phyloP scores from a whole-genome alignment of 1,139 yeast species.

The Geotrichum candidum region DNA sequence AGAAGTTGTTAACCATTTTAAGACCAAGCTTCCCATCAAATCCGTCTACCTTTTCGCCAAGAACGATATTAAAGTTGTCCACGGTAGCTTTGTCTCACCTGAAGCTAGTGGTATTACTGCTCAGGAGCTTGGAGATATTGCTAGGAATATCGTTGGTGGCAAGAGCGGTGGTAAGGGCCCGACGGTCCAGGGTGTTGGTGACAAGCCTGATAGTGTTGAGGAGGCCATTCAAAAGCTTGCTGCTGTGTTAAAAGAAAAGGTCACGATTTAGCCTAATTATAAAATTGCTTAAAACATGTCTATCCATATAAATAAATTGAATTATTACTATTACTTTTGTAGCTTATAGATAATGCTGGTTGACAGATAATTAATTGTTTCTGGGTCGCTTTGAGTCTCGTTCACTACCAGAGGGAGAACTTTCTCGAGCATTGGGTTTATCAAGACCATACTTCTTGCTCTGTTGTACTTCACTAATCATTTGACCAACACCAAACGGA shows the following conservation, averaged over 20 bases:
- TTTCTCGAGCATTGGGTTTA: conserved; percentile 2
- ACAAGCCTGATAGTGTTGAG: conserved; percentile 60
- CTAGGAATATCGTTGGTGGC: conserved; percentile 78
- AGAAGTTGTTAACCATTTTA: conserved; percentile 81
- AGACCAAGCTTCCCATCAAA: conserved; percentile 69
- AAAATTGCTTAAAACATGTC: background rate
- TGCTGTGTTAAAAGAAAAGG: conserved; percentile 51
- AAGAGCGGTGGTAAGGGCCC: conserved; percentile 98
- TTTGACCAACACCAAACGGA: conserved; percentile 24
- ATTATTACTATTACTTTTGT: background rate
- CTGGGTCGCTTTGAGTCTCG: conserved; percentile 1
- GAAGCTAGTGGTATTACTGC: conserved; percentile 70
- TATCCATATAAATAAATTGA: background rate
- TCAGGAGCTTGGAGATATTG: conserved; percentile 64
- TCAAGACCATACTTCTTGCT: conserved; percentile 22
- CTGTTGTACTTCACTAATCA: conserved; percentile 27
- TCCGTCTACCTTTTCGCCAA: conserved; percentile 82
- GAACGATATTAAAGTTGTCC: conserved; percentile 69
- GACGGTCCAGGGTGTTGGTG: conserved; percentile 95
- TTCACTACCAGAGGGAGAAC: conserved; percentile 2
- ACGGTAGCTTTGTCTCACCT: conserved; percentile 85
- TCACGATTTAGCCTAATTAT: conserved; percentile 4
- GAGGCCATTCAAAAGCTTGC: conserved; percentile 69
- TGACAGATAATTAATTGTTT: background rate
- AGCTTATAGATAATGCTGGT: background rate